These are phyloP conservation scores for Prunus padus DNA, from an alignment of 306 rosid species.

Conservation along the genomic window DNA sequence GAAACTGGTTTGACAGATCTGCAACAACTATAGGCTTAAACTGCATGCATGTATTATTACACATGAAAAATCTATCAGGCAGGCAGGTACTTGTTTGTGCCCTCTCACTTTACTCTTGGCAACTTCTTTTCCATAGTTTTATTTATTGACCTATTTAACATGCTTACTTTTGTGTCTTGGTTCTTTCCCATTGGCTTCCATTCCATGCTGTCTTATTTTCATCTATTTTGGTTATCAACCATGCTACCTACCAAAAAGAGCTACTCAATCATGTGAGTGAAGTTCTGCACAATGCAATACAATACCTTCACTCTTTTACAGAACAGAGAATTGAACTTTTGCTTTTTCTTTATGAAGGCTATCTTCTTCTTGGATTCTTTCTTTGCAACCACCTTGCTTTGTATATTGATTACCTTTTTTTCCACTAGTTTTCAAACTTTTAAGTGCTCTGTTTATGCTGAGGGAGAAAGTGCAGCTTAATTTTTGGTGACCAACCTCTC, in stretches of 20 bases:
- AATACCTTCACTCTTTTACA: conserved; percentile 37
- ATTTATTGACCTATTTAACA: not conserved
- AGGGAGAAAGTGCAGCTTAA: conserved; percentile 33
- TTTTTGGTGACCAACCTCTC: conserved; percentile 17
- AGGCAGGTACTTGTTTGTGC: not conserved
- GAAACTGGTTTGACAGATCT: not conserved
- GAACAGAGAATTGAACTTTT: conserved; percentile 46
- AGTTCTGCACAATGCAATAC: conserved; percentile 13
- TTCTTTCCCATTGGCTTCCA: too few relatives aligned
- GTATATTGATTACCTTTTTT: conserved; percentile 21
- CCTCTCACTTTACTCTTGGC: not conserved
- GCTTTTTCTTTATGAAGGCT: conserved; percentile 52
- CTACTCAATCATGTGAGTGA: not conserved
- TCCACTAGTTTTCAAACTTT: conserved; percentile 27
- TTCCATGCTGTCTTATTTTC: too few relatives aligned
- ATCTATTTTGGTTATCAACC: not conserved
- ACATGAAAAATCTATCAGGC: not conserved
- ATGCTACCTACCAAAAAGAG: not conserved
- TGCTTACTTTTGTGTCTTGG: not conserved
- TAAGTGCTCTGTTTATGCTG: conserved; percentile 23
- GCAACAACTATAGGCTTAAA: not conserved
- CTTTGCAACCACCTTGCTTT: conserved; percentile 33
- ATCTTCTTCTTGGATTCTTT: conserved; percentile 66
- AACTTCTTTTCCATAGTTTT: too few relatives aligned
- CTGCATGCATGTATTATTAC: not conserved